These are phyloP conservation scores for Ceratonia siliqua DNA, from an alignment of 306 rosid genomes.

Conservation along the genomic window DNA sequence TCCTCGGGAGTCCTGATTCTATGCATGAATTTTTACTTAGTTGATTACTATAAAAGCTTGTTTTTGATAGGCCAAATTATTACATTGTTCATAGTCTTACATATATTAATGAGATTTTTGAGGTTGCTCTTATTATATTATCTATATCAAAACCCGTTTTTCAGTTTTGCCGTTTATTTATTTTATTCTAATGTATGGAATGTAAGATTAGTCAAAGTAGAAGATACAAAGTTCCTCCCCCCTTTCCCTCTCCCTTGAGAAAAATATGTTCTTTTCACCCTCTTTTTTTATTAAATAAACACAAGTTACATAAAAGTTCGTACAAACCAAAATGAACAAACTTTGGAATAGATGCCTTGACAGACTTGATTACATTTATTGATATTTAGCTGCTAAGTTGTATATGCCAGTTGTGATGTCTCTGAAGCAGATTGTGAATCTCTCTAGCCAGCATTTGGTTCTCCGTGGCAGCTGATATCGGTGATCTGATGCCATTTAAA, in stretches of 20 bases:
- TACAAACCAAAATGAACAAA: no score
- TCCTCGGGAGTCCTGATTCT: conserved; percentile 65
- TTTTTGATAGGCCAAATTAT: conserved; percentile 17
- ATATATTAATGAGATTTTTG: conserved; percentile 35
- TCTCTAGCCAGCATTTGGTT: no score
- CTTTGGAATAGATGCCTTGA: no score
- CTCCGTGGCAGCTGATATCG: no score
- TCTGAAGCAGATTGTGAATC: no score
- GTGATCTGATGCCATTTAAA: no score
- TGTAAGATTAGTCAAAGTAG: not conserved
- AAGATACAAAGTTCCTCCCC: not conserved
- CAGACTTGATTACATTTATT: no score
- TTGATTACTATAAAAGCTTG: conserved; percentile 34
- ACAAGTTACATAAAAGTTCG: no score
- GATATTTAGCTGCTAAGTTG: no score
- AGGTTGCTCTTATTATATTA: not conserved
- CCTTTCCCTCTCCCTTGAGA: no score
- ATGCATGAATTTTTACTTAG: conserved; percentile 55
- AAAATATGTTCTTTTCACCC: not conserved
- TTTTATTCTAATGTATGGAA: not conserved
- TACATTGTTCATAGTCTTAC: conserved; percentile 61
- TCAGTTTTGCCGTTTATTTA: not conserved
- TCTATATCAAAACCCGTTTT: conserved; percentile 9
- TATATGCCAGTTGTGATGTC: no score
- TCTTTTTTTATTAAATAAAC: no score